phyloP scores from a whole-genome alignment of 2,329 filamentous ascomycete species.

The Colletotrichum chrysophilum region DNA sequence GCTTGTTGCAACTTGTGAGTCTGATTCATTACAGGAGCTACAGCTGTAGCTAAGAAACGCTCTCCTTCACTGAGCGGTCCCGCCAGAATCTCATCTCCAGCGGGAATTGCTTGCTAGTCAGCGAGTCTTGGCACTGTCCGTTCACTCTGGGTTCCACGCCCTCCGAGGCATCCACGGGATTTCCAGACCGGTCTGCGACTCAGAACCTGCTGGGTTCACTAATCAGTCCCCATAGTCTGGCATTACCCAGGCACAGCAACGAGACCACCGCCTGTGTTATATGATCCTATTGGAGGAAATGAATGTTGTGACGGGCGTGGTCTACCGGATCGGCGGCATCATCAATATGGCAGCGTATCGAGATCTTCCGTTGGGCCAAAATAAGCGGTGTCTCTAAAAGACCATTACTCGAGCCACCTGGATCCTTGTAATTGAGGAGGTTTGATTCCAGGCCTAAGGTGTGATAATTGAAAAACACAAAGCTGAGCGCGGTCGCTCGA shows the following conservation, averaged over 20 bases:
- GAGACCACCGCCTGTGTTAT: rapidly evolving
- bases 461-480: too few species aligned
- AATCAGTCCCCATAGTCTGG: rapidly evolving
- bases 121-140: background rate
- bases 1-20: background rate
- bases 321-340: rapidly evolving
- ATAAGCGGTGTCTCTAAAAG: rapidly evolving
- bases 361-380: rapidly evolving
- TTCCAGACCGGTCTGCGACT: background rate
- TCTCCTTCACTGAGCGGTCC: rapidly evolving
- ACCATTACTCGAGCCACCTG: rapidly evolving
- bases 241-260: background rate
- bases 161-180: background rate
- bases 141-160: background rate
- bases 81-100: background rate
- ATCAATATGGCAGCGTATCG: background rate
- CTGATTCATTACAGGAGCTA: rapidly evolving
- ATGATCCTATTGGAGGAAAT: background rate
- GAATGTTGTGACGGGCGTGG: background rate
- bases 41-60: background rate
- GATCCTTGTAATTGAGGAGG: rapidly evolving
- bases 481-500: too few species aligned
- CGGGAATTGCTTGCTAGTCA: background rate
- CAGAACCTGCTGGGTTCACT: background rate
- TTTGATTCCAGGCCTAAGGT: too few species aligned